Percentiles rank a stretch among this genome's conserved stretches.
Evolutionary conservation across 129 eudicot species (phyloP).

Genomic region (Sambucus nigra): DNA sequence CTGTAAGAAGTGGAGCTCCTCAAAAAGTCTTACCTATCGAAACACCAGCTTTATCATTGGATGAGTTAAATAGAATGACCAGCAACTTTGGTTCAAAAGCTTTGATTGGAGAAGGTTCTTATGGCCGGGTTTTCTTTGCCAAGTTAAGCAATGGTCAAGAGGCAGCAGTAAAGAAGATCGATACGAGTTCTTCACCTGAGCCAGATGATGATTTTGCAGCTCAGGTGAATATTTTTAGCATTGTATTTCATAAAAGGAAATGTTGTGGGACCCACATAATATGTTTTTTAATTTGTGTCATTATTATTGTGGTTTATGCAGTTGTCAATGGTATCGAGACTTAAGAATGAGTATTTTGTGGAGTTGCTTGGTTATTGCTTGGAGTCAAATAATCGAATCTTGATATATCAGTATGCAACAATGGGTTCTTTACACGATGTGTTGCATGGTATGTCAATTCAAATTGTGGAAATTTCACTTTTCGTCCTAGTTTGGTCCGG

Average conservation of each 20-base stretch:
- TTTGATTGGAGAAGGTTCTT: constrained; percentile 59
- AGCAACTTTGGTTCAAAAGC: constrained; percentile 34
- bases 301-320: constrained; percentile 17
- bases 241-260: background rate
- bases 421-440: constrained; percentile 66
- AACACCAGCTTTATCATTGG: constrained; percentile 36
- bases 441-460: constrained; percentile 46
- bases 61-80: constrained; percentile 37
- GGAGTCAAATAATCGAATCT: constrained; percentile 44
- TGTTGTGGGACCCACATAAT: background rate
- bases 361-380: constrained; percentile 48
- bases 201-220: constrained; percentile 37
- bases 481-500: no score
- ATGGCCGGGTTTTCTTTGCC: constrained; percentile 47
- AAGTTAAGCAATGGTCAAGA: constrained; percentile 29
- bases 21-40: constrained; percentile 35
- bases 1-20: constrained; percentile 29
- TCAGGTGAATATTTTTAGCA: constrained; percentile 26
- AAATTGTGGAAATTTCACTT: no score
- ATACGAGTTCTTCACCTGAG: constrained; percentile 39
- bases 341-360: constrained; percentile 43
- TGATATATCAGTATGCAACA: constrained; percentile 56
- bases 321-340: constrained; percentile 55
- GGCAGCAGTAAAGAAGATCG: constrained; percentile 47
- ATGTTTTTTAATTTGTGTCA: background rate